Percentiles rank a stretch among this genome's conserved stretches.
phyloP scores from a whole-genome alignment of 495 filamentous ascomycete species.

The Penicillium taxi region DNA sequence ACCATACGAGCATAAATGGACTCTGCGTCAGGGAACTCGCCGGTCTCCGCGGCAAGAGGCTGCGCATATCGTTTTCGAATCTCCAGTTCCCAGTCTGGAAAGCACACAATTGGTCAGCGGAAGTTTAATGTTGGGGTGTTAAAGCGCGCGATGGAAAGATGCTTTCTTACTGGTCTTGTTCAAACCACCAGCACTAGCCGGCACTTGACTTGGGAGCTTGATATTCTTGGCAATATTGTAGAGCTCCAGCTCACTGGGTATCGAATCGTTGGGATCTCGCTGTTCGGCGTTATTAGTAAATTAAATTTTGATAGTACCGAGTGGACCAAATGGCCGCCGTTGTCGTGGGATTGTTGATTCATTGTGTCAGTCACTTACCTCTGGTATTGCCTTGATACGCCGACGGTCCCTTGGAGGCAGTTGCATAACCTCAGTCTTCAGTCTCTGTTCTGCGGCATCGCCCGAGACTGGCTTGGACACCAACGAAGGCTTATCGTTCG shows the following conservation, averaged over 20 bases:
- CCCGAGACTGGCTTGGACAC: conserved; percentile 72
- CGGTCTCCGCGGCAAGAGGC: conserved; percentile 78
- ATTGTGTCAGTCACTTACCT: conserved; percentile 37
- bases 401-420: conserved; percentile 76
- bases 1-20: conserved; percentile 80
- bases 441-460: conserved; percentile 80
- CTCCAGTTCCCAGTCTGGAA: conserved; percentile 76
- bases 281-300: conserved; percentile 17
- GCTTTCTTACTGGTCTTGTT: conserved; percentile 75
- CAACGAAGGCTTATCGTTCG: conserved; percentile 85
- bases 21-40: conserved; percentile 80
- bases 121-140: too few relatives aligned
- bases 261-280: conserved; percentile 58
- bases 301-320: too few relatives aligned
- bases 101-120: too few relatives aligned
- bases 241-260: conserved; percentile 58
- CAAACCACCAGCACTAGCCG: conserved; percentile 74
- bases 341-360: too few relatives aligned
- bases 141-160: conserved; percentile 1
- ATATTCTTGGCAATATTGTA: conserved; percentile 61
- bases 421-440: conserved; percentile 94
- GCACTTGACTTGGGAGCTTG: conserved; percentile 59
- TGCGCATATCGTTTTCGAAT: conserved; percentile 87
- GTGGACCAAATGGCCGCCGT: too few relatives aligned
- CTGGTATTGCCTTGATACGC: conserved; percentile 71